These are phyloP conservation scores for Phialemonium atrogriseum DNA, from an alignment of 2,329 filamentous ascomycete genomes.

Conservation along the genomic window DNA sequence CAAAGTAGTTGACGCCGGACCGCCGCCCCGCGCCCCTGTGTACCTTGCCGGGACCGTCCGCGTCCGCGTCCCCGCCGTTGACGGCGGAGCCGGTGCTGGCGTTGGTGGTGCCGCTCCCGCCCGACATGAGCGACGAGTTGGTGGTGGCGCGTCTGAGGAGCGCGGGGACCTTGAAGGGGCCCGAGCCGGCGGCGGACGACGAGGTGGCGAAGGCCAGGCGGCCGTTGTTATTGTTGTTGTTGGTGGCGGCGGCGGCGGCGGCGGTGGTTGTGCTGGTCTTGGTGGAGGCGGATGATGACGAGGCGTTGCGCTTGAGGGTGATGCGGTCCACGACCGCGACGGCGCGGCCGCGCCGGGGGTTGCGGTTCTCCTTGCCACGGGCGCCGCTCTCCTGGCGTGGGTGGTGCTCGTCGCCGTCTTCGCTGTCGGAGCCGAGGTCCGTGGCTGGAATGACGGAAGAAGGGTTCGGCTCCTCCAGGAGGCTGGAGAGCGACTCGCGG, in stretches of 20 bases:
- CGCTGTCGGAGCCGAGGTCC: constrained; percentile 41
- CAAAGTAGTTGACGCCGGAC: constrained; percentile 53
- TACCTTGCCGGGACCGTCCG: constrained; percentile 35
- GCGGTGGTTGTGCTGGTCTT: constrained; percentile 17
- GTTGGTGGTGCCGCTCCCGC: constrained; percentile 21
- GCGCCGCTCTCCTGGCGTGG: constrained; percentile 9
- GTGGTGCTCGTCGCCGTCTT: constrained; percentile 40
- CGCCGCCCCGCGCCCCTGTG: constrained; percentile 53
- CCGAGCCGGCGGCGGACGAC: constrained; percentile 24
- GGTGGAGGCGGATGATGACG: constrained; percentile 27
- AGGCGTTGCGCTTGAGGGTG: constrained; percentile 50
- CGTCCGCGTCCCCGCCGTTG: constrained; percentile 3
- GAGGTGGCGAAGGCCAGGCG: constrained; percentile 49
- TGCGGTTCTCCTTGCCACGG: constrained; percentile 42
- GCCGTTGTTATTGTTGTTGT: too few relatives aligned
- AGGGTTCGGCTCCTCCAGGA: constrained; percentile 62
- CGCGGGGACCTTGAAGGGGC: constrained; percentile 58
- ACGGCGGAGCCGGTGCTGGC: constrained; percentile 6
- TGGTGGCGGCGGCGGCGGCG: constrained; percentile 19
- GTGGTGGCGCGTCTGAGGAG: constrained; percentile 68
- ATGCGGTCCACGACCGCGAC: constrained; percentile 68
- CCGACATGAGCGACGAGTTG: constrained; percentile 41
- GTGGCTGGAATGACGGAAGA: constrained; percentile 39
- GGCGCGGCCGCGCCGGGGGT: constrained; percentile 26
- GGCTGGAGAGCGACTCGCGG: constrained; percentile 71